Base-by-base conservation (phyloP, 2,329 filamentous ascomycete species). In the Colletotrichum sp. region DNA sequence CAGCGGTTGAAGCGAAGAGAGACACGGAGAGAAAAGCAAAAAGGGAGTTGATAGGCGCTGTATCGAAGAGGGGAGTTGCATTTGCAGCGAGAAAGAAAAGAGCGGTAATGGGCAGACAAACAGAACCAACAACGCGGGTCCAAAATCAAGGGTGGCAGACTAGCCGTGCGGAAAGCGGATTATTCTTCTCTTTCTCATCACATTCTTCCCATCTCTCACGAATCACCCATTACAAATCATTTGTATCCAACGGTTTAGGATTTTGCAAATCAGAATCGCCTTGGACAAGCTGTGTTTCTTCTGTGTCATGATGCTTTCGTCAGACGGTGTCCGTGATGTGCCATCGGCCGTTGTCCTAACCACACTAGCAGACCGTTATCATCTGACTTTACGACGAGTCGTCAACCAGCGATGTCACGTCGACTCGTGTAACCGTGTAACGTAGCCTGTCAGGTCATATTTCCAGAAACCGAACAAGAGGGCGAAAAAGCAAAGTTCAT, bases 161-260 rank as follows among this genome's bases (percentile, higher is more conserved):
- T 32, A 61, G 69, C 62, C 43, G 32, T 62, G 63, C 43, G 26
- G 56, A 75, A 75, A 67, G 73, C 69, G 62, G 63, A 75, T 73
- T 75, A 65, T 68, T 48, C 63, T 63, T 74, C 59, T 32, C 32
- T 63, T 73, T 72, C 69, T 67, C 73, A 67, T 68, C 43, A 73
- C 56, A 56, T 72, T 73, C 55, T 72, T 72, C 69, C 68, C 55
- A 75, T 75, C 73, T 62, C 61, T 73, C 55, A 73, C 43, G 69
- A 75, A 72, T n/a, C 69, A 72, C 34, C 38, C 43, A 73, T 32
- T 30, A 72, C 55, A 55, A 48, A 48, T 48, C 38, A 52, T 9
- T 56, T 67, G 26, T 43, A 62, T 26, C 69, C 30, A 62, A 34
- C 38, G 55, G 36, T 36, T 55, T 55, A 62, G 55, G 18, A 30